Conservation (phyloP, 352 stramenopile genomes). For the Pythium folliculosum region DNA sequence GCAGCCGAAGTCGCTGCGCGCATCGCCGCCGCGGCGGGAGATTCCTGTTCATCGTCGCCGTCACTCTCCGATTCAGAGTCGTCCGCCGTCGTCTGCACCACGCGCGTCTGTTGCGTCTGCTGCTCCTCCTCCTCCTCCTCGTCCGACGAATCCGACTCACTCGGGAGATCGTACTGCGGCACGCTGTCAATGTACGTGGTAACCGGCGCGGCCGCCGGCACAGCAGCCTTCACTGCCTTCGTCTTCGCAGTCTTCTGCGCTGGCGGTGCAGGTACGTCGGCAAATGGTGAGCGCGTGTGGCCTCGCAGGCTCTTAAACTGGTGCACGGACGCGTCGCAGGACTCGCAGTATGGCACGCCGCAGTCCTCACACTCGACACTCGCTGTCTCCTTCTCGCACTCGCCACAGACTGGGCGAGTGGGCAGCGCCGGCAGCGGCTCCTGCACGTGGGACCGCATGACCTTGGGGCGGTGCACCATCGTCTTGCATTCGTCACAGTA, state of each 20-base stretch:
- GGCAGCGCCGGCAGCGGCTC: conserved; percentile 35
- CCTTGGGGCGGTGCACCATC: conserved; percentile 56
- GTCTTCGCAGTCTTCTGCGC: conserved; percentile 19
- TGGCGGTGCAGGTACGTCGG: not conserved
- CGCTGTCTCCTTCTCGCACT: conserved; percentile 48
- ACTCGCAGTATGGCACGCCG: conserved; percentile 50
- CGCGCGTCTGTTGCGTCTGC: not conserved
- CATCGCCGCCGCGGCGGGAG: conserved; percentile 7
- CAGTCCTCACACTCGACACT: conserved; percentile 59
- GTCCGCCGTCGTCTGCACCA: not conserved
- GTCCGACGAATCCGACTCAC: conserved; percentile 29
- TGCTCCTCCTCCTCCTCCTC: conserved; percentile 21
- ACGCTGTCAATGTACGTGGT: conserved; percentile 29
- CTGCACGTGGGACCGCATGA: conserved; percentile 64
- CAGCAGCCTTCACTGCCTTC: not conserved
- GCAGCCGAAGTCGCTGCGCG: conserved; percentile 17
- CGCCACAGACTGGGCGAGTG: conserved; percentile 40
- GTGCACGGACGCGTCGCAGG: conserved; percentile 64
- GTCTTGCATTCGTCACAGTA: conserved; percentile 70
- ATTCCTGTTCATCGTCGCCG: conserved; percentile 15
- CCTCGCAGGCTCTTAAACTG: conserved; percentile 71
- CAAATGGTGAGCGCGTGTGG: conserved; percentile 39
- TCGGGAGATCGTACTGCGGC: conserved; percentile 26
- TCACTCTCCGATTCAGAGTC: conserved; percentile 17
- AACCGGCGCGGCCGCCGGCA: not conserved